A percentile compares a stretch with the other conserved stretches of the same genome.
These are phyloP conservation scores for Aspergillus sp. DNA, from an alignment of 2,329 filamentous ascomycete genomes.

Conservation along the genomic window DNA sequence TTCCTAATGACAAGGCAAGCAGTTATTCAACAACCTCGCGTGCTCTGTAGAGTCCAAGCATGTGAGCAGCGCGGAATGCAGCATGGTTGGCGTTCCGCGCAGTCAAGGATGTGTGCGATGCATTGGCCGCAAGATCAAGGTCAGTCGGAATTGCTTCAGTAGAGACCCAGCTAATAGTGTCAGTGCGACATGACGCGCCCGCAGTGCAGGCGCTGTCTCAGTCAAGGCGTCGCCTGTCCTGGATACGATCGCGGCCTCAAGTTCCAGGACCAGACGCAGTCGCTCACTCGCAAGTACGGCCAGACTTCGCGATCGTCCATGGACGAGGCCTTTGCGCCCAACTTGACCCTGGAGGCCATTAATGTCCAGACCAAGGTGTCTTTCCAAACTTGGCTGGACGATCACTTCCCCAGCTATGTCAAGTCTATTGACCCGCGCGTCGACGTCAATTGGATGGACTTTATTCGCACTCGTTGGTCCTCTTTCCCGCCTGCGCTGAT, in stretches of 20 bases:
- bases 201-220: neutral
- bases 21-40: no score
- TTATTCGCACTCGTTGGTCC: conserved; percentile 3
- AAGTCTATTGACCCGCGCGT: neutral
- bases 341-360: conserved; percentile 4
- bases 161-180: neutral
- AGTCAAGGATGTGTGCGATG: conserved; percentile 12
- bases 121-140: conserved; percentile 13
- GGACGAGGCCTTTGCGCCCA: conserved; percentile 9
- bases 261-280: neutral
- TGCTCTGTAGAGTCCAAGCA: neutral
- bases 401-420: conserved; percentile 5
- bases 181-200: neutral
- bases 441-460: conserved; percentile 15
- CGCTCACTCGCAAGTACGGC: neutral
- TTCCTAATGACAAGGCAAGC: no score
- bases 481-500: conserved; percentile 8
- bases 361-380: conserved; percentile 10
- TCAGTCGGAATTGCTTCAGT: neutral
- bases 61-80: neutral
- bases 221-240: neutral
- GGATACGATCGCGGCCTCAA: neutral
- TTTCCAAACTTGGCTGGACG: conserved; percentile 8
- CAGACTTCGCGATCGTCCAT: neutral
- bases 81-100: conserved; percentile 11